Evolutionary conservation across 768 basidiomycete genomes (phyloP).

Genomic region (Coprinopsis strossmayeri): DNA sequence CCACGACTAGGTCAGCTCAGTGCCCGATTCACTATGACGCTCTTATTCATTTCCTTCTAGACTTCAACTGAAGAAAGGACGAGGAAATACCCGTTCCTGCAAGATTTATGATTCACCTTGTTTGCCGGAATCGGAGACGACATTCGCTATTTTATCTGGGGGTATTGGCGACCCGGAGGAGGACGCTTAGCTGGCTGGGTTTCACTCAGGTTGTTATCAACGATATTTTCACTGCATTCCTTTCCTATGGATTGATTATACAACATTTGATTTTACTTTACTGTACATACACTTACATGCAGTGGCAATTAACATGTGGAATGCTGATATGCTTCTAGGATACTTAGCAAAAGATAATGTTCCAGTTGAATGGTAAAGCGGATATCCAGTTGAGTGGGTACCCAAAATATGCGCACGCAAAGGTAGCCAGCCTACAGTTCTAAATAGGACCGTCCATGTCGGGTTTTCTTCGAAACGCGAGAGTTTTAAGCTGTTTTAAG

Average conservation of each 20-base stretch:
- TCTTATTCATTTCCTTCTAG: constrained; percentile 28
- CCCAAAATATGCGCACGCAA: constrained; percentile 17
- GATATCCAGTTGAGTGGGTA: constrained; percentile 31
- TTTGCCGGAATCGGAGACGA: constrained; percentile 92
- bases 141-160: constrained; percentile 86
- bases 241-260: not conserved
- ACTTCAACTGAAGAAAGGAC: constrained; percentile 85
- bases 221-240: too few species aligned
- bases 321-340: constrained; percentile 8
- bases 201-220: too few species aligned
- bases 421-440: constrained; percentile 12
- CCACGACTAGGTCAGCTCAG: constrained; percentile 76
- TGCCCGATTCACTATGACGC: constrained; percentile 4
- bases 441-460: constrained; percentile 27
- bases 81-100: constrained; percentile 88
- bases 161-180: constrained; percentile 96
- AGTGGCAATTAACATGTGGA: constrained; percentile 12
- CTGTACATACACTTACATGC: constrained; percentile 18
- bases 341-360: too few species aligned
- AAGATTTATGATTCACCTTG: constrained; percentile 99
- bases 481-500: constrained; percentile 22
- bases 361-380: constrained; percentile 45
- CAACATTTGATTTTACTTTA: constrained; percentile 17
- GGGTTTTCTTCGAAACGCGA: constrained; percentile 17
- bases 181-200: constrained; percentile 58